Evolutionary conservation across 83 land plant genomes (phyloP).

Genomic region (Picea abies): DNA sequence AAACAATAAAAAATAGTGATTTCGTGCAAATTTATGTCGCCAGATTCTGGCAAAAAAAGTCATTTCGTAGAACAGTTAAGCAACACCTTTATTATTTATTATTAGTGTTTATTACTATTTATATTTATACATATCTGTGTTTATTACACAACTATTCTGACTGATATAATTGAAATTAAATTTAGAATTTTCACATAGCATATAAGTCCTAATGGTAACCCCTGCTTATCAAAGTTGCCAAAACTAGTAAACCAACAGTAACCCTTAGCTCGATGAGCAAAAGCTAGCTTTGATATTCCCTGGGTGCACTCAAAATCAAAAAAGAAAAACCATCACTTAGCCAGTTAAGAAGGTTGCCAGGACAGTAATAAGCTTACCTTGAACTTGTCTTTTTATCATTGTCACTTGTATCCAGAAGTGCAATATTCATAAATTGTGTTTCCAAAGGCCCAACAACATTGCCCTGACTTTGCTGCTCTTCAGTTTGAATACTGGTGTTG

Average conservation of each 20-base stretch:
- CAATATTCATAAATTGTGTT: not conserved
- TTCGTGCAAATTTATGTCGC: no score
- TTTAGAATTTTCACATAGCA: not conserved
- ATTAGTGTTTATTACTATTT: no score
- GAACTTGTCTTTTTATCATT: slow-evolving; percentile 2
- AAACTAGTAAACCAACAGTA: not conserved
- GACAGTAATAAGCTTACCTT: not conserved
- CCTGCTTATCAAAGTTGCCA: not conserved
- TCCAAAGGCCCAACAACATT: not conserved
- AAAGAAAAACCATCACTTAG: not conserved
- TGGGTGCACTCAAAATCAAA: not conserved
- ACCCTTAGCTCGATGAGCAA: no score
- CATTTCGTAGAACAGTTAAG: no score
- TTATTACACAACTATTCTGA: not conserved
- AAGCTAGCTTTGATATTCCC: not conserved
- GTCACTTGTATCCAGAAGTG: slow-evolving; percentile 6
- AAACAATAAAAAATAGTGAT: no score
- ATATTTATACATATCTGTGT: no score
- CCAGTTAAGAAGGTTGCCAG: not conserved
- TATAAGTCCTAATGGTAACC: not conserved
- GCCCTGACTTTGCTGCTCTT: not conserved
- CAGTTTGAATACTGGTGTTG: not conserved
- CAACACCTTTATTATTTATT: no score
- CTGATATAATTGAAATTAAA: not conserved
- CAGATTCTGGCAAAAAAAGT: no score